These are phyloP conservation scores for Lanmaoa pseudosensibilis DNA, from an alignment of 768 basidiomycete species.

Conservation along the genomic window DNA sequence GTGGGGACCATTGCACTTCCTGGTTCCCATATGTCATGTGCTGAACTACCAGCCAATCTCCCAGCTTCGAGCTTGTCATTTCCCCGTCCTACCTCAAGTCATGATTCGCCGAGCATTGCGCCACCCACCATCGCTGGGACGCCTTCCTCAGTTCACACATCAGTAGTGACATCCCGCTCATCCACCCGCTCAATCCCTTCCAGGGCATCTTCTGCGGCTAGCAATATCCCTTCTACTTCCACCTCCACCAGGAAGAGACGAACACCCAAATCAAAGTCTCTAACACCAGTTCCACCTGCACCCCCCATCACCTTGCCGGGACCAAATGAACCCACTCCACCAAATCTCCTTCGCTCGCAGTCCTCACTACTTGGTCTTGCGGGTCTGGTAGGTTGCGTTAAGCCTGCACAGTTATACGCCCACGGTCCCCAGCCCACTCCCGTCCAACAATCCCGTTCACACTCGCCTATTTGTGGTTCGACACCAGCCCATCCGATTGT, in stretches of 20 bases:
- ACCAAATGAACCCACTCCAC: constrained; percentile 57
- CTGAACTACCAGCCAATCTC: constrained; percentile 83
- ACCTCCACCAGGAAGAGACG: constrained; percentile 35
- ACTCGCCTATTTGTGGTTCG: constrained; percentile 47
- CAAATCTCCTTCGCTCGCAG: constrained; percentile 74
- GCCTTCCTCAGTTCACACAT: neutral
- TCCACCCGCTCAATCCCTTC: constrained; percentile 11
- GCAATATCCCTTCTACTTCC: neutral
- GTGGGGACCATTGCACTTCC: constrained; percentile 98
- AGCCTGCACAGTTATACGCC: constrained; percentile 41
- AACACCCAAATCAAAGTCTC: constrained; percentile 36
- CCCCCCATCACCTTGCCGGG: constrained; percentile 65
- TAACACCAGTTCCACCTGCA: constrained; percentile 47
- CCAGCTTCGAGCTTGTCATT: constrained; percentile 59
- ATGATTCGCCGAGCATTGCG: constrained; percentile 38
- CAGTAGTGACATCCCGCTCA: constrained; percentile 13
- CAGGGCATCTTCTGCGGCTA: constrained; percentile 9
- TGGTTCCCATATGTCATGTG: constrained; percentile 82
- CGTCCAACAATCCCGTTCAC: constrained; percentile 37
- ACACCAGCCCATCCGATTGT: constrained; percentile 68
- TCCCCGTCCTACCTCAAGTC: constrained; percentile 11
- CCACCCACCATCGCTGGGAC: constrained; percentile 26
- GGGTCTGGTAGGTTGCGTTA: constrained; percentile 66
- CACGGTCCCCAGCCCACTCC: neutral
- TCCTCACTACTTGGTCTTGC: constrained; percentile 70